Conservation (phyloP, 768 basidiomycete species). For the Exsudoporus frostii region DNA sequence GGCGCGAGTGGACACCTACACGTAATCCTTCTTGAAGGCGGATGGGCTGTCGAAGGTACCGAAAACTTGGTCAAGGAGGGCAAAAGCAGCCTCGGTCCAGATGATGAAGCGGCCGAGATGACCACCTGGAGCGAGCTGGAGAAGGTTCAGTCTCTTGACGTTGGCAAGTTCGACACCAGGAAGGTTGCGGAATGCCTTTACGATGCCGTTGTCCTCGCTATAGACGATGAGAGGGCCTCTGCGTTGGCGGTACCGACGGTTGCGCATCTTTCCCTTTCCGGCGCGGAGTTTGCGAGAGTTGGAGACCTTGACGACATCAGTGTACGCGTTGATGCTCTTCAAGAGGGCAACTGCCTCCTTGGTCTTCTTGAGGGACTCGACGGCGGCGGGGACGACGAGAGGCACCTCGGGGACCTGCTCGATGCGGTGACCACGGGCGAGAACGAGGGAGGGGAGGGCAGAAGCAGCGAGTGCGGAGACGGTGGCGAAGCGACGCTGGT, state of each 20-base stretch:
- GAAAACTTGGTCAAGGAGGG: slow-evolving; percentile 89
- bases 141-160: slow-evolving; percentile 91
- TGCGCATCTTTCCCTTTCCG: slow-evolving; percentile 96
- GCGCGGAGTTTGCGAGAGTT: slow-evolving; percentile 96
- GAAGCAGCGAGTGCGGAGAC: slow-evolving; percentile 98
- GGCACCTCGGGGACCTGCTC: slow-evolving; percentile 97
- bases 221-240: slow-evolving; percentile 97
- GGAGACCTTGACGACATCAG: slow-evolving; percentile 94
- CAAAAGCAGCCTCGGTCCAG: slow-evolving; percentile 97
- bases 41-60: slow-evolving; percentile 93
- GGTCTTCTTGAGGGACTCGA: slow-evolving; percentile 92
- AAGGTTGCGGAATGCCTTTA: slow-evolving; percentile 97
- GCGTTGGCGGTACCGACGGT: slow-evolving; percentile 94
- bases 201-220: slow-evolving; percentile 95
- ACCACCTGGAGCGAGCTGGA: slow-evolving; percentile 99
- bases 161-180: slow-evolving; percentile 98
- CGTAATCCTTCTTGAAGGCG: slow-evolving; percentile 82
- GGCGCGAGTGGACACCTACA: slow-evolving; percentile 43
- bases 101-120: slow-evolving; percentile 99
- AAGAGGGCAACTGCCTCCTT: slow-evolving; percentile 95
- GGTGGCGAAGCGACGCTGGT: slow-evolving; percentile 96
- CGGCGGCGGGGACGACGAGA: slow-evolving; percentile 74
- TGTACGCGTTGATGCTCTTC: slow-evolving; percentile 84
- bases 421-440: slow-evolving; percentile 98
- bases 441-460: slow-evolving; percentile 92